A percentile compares a stretch with the other conserved stretches of the same genome.
Evolutionary conservation across 257 asterid species (phyloP).

Genomic region (Salvia splendens): DNA sequence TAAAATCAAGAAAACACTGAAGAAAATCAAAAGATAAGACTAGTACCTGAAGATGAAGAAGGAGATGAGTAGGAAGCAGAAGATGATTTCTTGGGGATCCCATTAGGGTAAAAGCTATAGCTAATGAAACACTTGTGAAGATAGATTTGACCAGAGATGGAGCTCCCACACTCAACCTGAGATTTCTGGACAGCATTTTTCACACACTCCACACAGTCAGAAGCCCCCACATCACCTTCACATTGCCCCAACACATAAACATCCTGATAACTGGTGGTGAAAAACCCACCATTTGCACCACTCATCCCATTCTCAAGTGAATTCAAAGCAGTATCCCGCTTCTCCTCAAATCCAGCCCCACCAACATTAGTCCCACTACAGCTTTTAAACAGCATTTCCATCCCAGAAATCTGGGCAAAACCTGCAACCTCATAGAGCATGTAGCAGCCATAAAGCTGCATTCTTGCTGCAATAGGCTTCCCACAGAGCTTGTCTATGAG

Average conservation of each 20-base stretch:
- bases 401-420: conserved; percentile 80
- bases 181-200: conserved; percentile 85
- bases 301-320: conserved; percentile 66
- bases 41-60: conserved; percentile 67
- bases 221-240: conserved; percentile 81
- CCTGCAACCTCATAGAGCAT: conserved; percentile 90
- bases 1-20: not conserved
- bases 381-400: conserved; percentile 85
- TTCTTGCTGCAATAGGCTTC: conserved; percentile 75
- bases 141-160: conserved; percentile 78
- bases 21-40: not conserved
- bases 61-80: conserved; percentile 64
- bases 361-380: conserved; percentile 73
- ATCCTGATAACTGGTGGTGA: conserved; percentile 55
- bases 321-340: conserved; percentile 74
- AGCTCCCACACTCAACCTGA: conserved; percentile 97
- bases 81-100: conserved; percentile 66
- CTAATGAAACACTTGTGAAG: conserved; percentile 83
- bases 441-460: conserved; percentile 87
- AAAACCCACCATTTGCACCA: conserved; percentile 62
- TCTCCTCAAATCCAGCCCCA: conserved; percentile 85
- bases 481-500: conserved; percentile 92
- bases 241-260: conserved; percentile 90
- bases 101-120: conserved; percentile 63
- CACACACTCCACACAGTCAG: conserved; percentile 89